A percentile compares a stretch with the other conserved stretches of the same genome.
Conservation (phyloP, 129 eudicot genomes). For the Rutidosis leptorrhynchoides region DNA sequence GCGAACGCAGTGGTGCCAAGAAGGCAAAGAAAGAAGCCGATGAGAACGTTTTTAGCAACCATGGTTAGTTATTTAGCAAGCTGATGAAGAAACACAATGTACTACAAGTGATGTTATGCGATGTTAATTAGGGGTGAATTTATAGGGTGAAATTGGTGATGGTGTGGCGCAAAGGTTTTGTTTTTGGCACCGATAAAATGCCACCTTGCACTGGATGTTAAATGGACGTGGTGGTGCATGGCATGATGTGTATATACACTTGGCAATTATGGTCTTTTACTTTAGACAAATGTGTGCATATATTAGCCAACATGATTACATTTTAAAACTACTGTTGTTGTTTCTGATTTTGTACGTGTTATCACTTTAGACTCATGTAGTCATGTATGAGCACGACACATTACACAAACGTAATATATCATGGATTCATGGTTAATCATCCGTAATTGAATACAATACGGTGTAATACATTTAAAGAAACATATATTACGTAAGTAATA, state of each 20-base stretch:
- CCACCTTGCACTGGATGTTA: conserved; percentile 34
- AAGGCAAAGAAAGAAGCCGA: conserved; percentile 44
- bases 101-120: not conserved
- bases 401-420: no score
- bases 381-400: not conserved
- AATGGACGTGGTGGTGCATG: conserved; percentile 35
- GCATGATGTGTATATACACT: conserved; percentile 19
- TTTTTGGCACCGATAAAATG: conserved; percentile 10
- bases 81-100: not conserved
- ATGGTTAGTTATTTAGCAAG: conserved; percentile 22
- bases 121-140: conserved; percentile 11
- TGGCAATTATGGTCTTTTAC: conserved; percentile 13
- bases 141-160: conserved; percentile 3
- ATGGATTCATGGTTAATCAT: no score
- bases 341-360: not conserved
- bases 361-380: not conserved
- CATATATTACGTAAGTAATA: no score
- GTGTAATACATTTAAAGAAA: no score
- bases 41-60: conserved; percentile 39
- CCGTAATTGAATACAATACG: no score
- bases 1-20: conserved; percentile 40
- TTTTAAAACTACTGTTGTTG: not conserved
- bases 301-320: conserved; percentile 1
- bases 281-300: conserved; percentile 25
- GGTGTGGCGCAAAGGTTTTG: conserved; percentile 41